These are phyloP conservation scores for Fusarium acutatum DNA, from an alignment of 2,329 filamentous ascomycete genomes.

Conservation along the genomic window DNA sequence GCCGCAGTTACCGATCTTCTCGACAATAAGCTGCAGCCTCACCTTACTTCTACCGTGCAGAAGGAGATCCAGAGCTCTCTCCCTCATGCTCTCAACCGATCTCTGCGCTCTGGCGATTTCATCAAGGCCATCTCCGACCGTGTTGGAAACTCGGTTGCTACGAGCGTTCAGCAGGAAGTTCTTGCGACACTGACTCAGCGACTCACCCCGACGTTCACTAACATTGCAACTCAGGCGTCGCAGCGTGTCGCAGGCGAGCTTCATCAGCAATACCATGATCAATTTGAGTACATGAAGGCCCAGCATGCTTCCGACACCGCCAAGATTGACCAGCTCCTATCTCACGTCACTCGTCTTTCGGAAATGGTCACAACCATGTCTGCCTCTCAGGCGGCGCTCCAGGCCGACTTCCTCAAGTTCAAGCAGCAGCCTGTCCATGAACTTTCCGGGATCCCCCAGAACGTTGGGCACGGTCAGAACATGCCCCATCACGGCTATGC, in stretches of 20 bases:
- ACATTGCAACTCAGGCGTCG: constrained; percentile 70
- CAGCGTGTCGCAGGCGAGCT: constrained; percentile 74
- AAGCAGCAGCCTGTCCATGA: constrained; percentile 60
- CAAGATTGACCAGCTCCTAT: constrained; percentile 79
- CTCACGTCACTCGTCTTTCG: constrained; percentile 71
- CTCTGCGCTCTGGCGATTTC: constrained; percentile 76
- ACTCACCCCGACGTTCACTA: constrained; percentile 72
- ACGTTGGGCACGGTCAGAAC: constrained; percentile 32
- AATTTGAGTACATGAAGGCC: constrained; percentile 60
- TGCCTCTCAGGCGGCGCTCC: constrained; percentile 72
- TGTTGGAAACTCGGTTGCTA: constrained; percentile 71
- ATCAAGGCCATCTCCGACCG: constrained; percentile 75
- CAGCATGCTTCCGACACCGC: constrained; percentile 60
- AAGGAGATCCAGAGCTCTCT: constrained; percentile 77
- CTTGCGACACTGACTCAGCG: constrained; percentile 66
- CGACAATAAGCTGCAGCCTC: constrained; percentile 70
- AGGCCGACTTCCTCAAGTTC: constrained; percentile 69
- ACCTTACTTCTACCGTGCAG: constrained; percentile 72
- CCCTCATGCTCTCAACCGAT: constrained; percentile 64
- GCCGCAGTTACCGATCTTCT: constrained; percentile 78
- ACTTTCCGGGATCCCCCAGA: constrained; percentile 46
- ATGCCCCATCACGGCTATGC: constrained; percentile 43
- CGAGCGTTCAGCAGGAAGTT: constrained; percentile 76
- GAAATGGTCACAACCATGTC: constrained; percentile 77
- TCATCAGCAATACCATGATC: constrained; percentile 66